phyloP scores from a whole-genome alignment of 2,329 filamentous ascomycete species.

The Alternaria incomplexa region DNA sequence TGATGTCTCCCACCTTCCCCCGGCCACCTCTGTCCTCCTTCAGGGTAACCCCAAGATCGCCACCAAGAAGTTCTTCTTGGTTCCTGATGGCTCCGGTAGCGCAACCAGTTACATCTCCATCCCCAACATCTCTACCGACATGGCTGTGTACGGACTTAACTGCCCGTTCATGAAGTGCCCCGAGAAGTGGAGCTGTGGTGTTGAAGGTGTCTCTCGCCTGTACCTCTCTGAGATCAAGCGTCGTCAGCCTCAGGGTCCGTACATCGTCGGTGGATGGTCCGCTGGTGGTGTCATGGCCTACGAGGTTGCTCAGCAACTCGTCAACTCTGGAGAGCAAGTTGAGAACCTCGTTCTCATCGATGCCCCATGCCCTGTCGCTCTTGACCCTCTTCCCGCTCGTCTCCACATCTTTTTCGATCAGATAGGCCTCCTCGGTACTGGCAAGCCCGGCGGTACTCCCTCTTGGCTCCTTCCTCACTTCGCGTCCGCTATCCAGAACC shows the following conservation, averaged over 20 bases:
- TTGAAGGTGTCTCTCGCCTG: conserved; percentile 68
- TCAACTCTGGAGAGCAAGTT: conserved; percentile 56
- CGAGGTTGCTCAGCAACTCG: conserved; percentile 57
- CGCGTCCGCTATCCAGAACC: conserved; percentile 68
- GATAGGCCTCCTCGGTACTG: conserved; percentile 73
- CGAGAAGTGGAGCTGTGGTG: conserved; percentile 68
- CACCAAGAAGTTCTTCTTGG: conserved; percentile 61
- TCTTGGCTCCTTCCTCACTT: conserved; percentile 79
- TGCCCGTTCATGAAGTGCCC: conserved; percentile 75
- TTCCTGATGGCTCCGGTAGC: conserved; percentile 62
- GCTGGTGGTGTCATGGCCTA: conserved; percentile 63
- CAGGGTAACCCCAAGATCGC: conserved; percentile 64
- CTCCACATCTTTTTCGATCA: conserved; percentile 76
- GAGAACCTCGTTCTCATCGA: conserved; percentile 61
- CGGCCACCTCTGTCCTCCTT: conserved; percentile 62
- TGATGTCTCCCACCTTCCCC: conserved; percentile 54
- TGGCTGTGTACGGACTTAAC: conserved; percentile 64
- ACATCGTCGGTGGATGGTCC: conserved; percentile 62
- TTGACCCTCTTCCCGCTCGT: conserved; percentile 58
- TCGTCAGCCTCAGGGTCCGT: conserved; percentile 69
- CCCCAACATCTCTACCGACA: conserved; percentile 59
- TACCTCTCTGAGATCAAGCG: conserved; percentile 74
- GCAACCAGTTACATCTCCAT: conserved; percentile 73
- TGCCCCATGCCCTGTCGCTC: conserved; percentile 59
- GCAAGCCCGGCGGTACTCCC: conserved; percentile 65